These are phyloP conservation scores for Candida incommunis DNA, from an alignment of 805 yeast genomes.

Conservation along the genomic window DNA sequence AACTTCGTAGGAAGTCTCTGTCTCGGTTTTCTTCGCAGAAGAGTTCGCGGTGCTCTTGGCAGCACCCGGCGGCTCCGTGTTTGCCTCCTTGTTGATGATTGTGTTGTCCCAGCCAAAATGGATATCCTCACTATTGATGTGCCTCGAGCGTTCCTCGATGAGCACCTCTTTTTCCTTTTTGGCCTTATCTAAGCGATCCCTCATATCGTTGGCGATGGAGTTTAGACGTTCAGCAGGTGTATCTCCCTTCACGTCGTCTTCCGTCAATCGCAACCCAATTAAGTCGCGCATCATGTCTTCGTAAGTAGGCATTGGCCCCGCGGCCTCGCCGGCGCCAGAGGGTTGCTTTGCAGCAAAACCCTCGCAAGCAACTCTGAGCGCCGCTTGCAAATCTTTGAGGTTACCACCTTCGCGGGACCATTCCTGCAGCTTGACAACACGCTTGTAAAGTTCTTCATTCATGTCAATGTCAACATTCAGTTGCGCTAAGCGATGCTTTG, in stretches of 20 bases:
- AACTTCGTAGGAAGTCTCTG: conserved; percentile 20
- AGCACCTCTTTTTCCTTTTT: conserved; percentile 52
- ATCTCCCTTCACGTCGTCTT: conserved; percentile 47
- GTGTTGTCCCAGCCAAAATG: conserved; percentile 88
- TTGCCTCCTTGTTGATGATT: conserved; percentile 47
- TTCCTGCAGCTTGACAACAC: conserved; percentile 52
- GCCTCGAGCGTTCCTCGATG: conserved; percentile 51
- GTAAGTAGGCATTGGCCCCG: conserved; percentile 34
- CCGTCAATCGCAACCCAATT: conserved; percentile 74
- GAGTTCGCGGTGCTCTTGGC: conserved; percentile 20
- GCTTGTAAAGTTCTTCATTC: conserved; percentile 58
- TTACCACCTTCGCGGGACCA: conserved; percentile 24
- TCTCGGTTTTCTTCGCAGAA: conserved; percentile 14
- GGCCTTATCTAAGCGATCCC: conserved; percentile 48
- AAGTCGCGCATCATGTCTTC: conserved; percentile 52
- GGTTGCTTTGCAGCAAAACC: conserved; percentile 16
- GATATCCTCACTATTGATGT: conserved; percentile 81
- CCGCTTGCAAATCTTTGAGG: conserved; percentile 10
- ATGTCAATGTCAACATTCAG: conserved; percentile 66
- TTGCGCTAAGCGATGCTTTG: conserved; percentile 64
- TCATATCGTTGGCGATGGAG: conserved; percentile 36
- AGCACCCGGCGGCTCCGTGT: conserved; percentile 9
- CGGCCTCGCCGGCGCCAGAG: conserved; percentile 15
- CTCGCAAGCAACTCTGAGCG: conserved; percentile 13
- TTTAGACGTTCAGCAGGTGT: conserved; percentile 21